Conservation (phyloP, 106 monocot genomes). For the Dendrobium huoshanense region DNA sequence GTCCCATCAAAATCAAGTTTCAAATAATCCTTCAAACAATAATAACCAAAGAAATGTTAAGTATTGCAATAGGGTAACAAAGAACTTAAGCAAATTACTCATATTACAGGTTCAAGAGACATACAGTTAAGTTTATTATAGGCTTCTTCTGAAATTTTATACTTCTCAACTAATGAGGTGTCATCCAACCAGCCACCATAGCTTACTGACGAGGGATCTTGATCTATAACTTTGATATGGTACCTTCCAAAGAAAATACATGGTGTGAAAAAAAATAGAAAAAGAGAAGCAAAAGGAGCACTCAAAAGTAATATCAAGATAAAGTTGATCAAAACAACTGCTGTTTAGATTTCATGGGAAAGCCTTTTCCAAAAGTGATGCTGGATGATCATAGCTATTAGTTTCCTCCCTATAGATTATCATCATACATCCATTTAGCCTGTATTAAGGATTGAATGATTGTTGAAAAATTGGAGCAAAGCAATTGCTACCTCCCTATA, state of each 20-base stretch:
- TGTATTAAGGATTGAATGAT: too few relatives aligned
- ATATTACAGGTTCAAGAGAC: slow-evolving; percentile 17
- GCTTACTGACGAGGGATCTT: slow-evolving; percentile 80
- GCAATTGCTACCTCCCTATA: too few relatives aligned
- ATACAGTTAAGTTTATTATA: slow-evolving; percentile 77
- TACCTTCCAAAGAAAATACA: slow-evolving; percentile 39
- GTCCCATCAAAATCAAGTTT: background rate
- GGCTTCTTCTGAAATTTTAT: slow-evolving; percentile 82
- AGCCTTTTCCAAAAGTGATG: background rate
- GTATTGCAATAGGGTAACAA: background rate
- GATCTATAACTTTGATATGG: slow-evolving; percentile 71
- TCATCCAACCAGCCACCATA: slow-evolving; percentile 95
- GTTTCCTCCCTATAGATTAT: background rate
- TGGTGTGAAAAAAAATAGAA: background rate
- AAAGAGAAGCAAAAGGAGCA: background rate
- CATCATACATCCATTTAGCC: too few relatives aligned
- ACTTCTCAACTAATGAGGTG: slow-evolving; percentile 90
- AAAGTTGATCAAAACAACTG: background rate
- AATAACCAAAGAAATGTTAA: background rate
- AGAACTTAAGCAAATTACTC: background rate
- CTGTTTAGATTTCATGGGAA: background rate
- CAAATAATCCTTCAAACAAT: background rate
- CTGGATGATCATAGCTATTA: background rate
- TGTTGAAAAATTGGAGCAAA: too few relatives aligned
- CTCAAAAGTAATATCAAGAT: background rate